A percentile compares a stretch with the other conserved stretches of the same genome.
Evolutionary conservation across 345 rosid genomes (phyloP).

Genomic region (Gossypium bickii): DNA sequence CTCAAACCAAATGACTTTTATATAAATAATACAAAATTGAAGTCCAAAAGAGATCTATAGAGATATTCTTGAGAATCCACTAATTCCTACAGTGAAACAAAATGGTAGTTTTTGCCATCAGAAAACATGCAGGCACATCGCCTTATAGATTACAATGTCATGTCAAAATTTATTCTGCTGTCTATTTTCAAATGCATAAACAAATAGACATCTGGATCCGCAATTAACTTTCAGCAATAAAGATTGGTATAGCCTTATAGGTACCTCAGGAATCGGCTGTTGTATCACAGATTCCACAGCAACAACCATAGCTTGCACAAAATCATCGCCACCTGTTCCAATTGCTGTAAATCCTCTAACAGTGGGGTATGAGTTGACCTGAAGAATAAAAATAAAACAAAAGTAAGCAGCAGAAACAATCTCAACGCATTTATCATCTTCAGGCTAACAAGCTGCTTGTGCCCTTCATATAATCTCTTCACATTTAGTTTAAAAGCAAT

Average conservation of each 20-base stretch:
- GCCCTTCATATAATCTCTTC: background rate
- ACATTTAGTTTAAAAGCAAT: background rate
- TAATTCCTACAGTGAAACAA: background rate
- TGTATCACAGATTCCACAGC: constrained; percentile 96
- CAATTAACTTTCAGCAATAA: constrained; percentile 7
- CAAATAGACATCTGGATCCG: background rate
- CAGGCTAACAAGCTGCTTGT: background rate
- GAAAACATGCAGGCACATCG: background rate
- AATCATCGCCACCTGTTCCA: constrained; percentile 97
- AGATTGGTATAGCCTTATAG: background rate
- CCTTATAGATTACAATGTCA: background rate
- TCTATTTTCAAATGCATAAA: background rate
- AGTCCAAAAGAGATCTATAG: background rate
- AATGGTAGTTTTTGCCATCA: background rate
- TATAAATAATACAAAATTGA: background rate
- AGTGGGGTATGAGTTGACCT: constrained; percentile 94
- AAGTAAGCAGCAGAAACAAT: constrained; percentile 13
- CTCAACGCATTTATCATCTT: background rate
- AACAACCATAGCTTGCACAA: constrained; percentile 94
- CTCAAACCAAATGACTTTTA: background rate
- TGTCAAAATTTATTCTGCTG: background rate
- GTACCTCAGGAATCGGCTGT: constrained; percentile 78
- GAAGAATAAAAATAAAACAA: constrained; percentile 20
- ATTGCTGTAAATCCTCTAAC: constrained; percentile 95
- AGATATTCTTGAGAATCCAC: background rate